Conservation (phyloP, 805 yeast genomes). For the Suhomyces sp. region DNA sequence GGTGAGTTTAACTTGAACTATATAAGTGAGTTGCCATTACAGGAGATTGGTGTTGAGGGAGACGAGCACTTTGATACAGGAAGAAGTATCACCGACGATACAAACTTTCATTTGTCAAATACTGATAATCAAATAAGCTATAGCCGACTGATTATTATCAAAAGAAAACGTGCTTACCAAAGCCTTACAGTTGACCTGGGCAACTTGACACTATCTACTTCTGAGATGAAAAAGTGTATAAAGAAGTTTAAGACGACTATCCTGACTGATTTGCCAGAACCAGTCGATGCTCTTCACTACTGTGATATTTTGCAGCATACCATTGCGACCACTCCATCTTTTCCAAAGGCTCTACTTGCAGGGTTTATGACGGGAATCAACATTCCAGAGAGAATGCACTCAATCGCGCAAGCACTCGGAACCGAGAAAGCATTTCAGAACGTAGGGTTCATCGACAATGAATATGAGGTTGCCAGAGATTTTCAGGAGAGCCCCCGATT, state of each 20-base stretch:
- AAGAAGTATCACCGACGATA: conserved; percentile 9
- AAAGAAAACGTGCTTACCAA: not conserved
- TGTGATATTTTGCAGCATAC: not conserved
- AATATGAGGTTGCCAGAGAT: conserved; percentile 16
- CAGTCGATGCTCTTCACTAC: not conserved
- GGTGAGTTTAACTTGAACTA: conserved; percentile 11
- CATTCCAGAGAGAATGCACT: not conserved
- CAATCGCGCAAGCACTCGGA: not conserved
- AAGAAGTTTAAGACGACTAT: not conserved
- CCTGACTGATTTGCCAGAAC: not conserved
- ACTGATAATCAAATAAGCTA: conserved; percentile 1
- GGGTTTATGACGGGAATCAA: not conserved
- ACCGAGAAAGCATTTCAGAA: not conserved
- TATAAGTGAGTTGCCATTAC: conserved; percentile 19
- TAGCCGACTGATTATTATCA: not conserved
- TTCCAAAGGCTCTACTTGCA: not conserved
- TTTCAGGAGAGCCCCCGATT: not conserved
- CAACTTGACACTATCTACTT: not conserved
- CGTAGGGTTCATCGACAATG: conserved; percentile 4
- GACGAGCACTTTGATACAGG: not conserved
- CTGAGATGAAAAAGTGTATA: not conserved
- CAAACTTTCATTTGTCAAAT: conserved; percentile 11
- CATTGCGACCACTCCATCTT: not conserved
- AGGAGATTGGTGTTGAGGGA: conserved; percentile 14
- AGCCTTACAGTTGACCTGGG: not conserved